Percentiles rank a stretch among this genome's conserved stretches.
Evolutionary conservation across 148 eudicot species (phyloP).

Genomic region (Rhododendron mucronatum): DNA sequence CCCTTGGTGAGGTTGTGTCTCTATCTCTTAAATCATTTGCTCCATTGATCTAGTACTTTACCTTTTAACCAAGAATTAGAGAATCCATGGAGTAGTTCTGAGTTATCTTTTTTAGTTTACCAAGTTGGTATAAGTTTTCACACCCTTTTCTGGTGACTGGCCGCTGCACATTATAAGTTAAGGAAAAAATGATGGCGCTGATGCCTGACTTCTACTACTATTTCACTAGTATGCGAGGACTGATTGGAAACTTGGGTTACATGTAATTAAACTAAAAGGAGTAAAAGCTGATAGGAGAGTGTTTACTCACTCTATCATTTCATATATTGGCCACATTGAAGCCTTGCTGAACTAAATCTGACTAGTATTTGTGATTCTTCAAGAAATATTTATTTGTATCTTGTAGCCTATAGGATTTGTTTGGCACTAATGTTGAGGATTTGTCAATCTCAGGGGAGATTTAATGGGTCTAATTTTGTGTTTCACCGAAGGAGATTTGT

Average conservation of each 20-base stretch:
- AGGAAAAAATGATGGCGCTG: not conserved
- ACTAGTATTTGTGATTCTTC: not conserved
- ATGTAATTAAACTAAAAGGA: not conserved
- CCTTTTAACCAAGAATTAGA: not conserved
- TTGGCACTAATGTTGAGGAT: not conserved
- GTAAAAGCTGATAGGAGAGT: not conserved
- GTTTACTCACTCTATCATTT: not conserved
- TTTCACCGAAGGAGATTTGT: not conserved
- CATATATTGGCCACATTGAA: not conserved
- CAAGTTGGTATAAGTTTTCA: not conserved
- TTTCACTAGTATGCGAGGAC: not conserved
- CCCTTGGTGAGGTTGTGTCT: not conserved
- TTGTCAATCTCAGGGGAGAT: not conserved
- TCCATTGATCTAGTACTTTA: not conserved
- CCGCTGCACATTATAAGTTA: not conserved
- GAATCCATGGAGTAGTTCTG: not conserved
- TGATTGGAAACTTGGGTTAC: slow-evolving; percentile 6
- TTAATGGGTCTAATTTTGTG: not conserved
- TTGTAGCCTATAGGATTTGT: not conserved
- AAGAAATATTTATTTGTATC: not conserved
- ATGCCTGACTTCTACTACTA: not conserved
- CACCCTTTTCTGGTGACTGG: not conserved
- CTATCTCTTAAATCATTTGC: not conserved
- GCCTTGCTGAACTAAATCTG: slow-evolving; percentile 7
- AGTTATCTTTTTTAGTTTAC: not conserved